These are phyloP conservation scores for Onygena corvina DNA, from an alignment of 2,329 filamentous ascomycete species.

Conservation along the genomic window DNA sequence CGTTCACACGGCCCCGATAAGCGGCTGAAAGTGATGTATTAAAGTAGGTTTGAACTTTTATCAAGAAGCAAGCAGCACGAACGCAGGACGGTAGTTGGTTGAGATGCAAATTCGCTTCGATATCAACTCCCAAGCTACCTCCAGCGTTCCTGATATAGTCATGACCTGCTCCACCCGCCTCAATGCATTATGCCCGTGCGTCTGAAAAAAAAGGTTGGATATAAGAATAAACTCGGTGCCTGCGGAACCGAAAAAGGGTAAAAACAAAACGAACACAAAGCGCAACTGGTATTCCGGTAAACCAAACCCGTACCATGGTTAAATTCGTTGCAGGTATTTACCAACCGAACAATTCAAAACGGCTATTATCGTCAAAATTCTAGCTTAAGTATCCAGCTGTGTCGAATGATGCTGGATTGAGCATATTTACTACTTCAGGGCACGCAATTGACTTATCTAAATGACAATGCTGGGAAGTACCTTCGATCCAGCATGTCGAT, in stretches of 20 bases:
- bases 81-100: background rate
- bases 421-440: background rate
- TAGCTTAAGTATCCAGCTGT: too few relatives aligned
- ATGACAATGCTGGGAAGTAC: slow-evolving; percentile 35
- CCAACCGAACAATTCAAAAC: background rate
- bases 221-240: background rate
- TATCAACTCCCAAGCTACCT: background rate
- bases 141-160: background rate
- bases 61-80: background rate
- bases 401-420: too few relatives aligned
- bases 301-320: background rate
- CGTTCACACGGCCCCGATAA: too few relatives aligned
- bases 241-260: background rate
- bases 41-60: slow-evolving; percentile 2
- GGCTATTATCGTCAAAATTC: too few relatives aligned
- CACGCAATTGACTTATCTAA: slow-evolving; percentile 23
- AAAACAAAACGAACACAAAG: background rate
- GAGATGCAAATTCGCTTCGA: background rate
- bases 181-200: background rate
- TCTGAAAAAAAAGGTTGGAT: background rate
- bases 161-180: background rate
- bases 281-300: background rate
- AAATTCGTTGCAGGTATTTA: background rate
- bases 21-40: background rate
- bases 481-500: slow-evolving; percentile 38